These are phyloP conservation scores for Oryza nivara DNA, from an alignment of 176 grass and related monocot genomes.

Conservation along the genomic window DNA sequence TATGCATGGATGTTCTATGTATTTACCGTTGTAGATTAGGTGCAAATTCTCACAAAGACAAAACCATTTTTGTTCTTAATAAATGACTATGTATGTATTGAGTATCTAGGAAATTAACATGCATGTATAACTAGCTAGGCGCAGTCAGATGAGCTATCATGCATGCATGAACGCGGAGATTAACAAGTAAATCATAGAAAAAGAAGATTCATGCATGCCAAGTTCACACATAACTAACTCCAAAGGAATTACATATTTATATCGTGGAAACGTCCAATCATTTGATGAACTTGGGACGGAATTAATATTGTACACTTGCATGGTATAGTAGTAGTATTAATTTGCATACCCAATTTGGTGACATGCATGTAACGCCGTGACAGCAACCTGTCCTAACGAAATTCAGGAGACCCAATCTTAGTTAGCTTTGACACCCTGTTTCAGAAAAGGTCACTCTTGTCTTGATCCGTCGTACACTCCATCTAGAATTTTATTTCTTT, in stretches of 20 bases:
- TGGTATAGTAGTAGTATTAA: not conserved
- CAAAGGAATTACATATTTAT: not conserved
- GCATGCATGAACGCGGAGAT: not conserved
- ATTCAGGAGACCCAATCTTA: conserved; percentile 15
- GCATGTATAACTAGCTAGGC: not conserved
- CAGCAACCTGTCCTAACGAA: not conserved
- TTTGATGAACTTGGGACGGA: not conserved
- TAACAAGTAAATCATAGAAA: conserved; percentile 13
- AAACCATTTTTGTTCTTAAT: not conserved
- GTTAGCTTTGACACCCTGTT: not conserved
- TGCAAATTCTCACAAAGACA: not conserved
- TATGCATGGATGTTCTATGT: not conserved
- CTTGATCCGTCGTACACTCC: conserved; percentile 55
- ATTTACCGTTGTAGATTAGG: not conserved
- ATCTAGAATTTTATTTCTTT: not conserved
- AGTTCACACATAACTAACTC: conserved; percentile 34
- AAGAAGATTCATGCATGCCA: conserved; percentile 21
- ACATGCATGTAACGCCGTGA: not conserved
- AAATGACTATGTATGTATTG: not conserved
- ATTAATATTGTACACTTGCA: not conserved
- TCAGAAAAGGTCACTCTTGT: conserved; percentile 58
- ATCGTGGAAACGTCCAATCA: not conserved
- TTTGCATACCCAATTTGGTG: not conserved
- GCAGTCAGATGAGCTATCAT: not conserved
- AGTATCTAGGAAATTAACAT: not conserved